Evolutionary conservation across 2,329 filamentous ascomycete species (phyloP), one percentile per base, ranked within the genome.

Genomic region (Sordariomycetes sp.): DNA sequence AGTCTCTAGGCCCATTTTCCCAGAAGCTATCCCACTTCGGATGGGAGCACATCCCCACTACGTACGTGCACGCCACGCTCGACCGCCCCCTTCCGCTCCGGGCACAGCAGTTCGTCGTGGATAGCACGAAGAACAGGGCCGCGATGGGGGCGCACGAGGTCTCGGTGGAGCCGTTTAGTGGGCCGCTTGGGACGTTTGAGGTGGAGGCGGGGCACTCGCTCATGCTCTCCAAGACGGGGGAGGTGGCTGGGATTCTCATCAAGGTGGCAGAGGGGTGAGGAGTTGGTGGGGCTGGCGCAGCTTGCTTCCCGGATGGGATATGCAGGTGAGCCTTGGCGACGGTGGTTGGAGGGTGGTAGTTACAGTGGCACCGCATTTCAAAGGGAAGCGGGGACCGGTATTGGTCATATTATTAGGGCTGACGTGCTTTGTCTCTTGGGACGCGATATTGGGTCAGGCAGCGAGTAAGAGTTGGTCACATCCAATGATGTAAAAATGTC

Each of bases 121-220:
- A 52, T 7, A 36, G 10, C 3, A 42, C 48, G 17, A 20, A 35
- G 54, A 22, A 22, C 10, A 8, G n/a, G 7, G 13, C 17, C 7
- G 48, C n/a, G 20, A 7, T 3, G 2, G 34, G 32, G 5, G 32
- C n/a, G 13, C 22, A n/a, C 22, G 20, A 34, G 52, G 25, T 8
- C 17, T 34, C 52, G 20, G n/a, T 20, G 3, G 13, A 10, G 8
- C 48, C 55, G 2, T 57, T 57, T 25, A 35, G 28, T 34, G 55
- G 55, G n/a, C 48, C 45, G 20, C n/a, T 57, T 3, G 55, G 42
- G 45, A 20, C 24, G 24, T 57, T 57, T 35, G 4, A 10, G 20
- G 12, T 57, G 12, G 55, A 57, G 45, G 32, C 42, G 12, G 55
- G 55, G 34, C 55, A 57, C 24, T 36, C 55, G 13, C 55, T 42